phyloP scores from a whole-genome alignment of 1,139 yeast genomes.

The Pichia sp. region DNA sequence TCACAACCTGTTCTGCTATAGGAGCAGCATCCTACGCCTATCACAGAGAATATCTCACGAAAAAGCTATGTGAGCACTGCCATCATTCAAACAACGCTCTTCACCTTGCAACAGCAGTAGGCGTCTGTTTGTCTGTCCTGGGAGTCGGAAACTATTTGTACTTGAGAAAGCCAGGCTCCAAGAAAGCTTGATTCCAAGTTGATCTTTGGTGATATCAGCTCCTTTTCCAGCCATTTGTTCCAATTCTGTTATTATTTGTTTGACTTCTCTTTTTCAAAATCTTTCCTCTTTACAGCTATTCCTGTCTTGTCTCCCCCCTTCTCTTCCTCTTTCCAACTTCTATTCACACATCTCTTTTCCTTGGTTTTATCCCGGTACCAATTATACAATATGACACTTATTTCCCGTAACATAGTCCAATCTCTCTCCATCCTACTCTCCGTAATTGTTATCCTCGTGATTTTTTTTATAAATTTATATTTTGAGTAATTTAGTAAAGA shows the following conservation, averaged over 20 bases:
- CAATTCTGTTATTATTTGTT: background rate
- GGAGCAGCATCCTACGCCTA: slow-evolving; percentile 11
- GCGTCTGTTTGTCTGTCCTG: slow-evolving; percentile 10
- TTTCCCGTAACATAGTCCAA: slow-evolving; percentile 1
- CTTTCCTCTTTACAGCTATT: background rate
- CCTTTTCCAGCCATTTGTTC: background rate
- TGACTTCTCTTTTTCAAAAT: background rate
- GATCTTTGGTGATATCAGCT: background rate
- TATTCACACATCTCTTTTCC: slow-evolving; percentile 1
- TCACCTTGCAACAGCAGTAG: slow-evolving; percentile 13
- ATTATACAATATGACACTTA: background rate
- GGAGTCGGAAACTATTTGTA: slow-evolving; percentile 19
- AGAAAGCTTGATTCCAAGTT: slow-evolving; percentile 8
- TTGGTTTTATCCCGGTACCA: background rate
- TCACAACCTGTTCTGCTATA: slow-evolving; percentile 6
- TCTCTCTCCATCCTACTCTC: background rate
- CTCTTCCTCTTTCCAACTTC: background rate
- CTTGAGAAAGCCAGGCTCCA: slow-evolving; percentile 9
- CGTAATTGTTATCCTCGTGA: background rate
- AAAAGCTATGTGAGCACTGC: slow-evolving; percentile 12
- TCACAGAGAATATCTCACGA: slow-evolving; percentile 9
- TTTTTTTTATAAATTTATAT: background rate
- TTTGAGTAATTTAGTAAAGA: slow-evolving; percentile 4
- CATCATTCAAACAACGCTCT: background rate
- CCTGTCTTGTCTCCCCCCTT: background rate